phyloP scores from a whole-genome alignment of 1,284 basidiomycete species.

The Rhodotorula glutinis region DNA sequence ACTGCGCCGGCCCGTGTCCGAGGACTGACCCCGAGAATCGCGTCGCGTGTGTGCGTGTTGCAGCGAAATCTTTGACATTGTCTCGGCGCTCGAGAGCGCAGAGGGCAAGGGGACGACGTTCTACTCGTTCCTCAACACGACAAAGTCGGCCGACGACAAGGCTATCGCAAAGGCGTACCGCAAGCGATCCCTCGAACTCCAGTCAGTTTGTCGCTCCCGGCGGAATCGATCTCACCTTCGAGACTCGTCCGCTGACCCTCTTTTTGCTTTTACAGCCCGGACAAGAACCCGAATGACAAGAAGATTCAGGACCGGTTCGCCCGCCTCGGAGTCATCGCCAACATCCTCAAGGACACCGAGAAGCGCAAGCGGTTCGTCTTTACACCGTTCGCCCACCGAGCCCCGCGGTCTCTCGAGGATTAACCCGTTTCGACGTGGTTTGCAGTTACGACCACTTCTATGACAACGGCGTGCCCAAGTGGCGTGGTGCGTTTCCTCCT shows the following conservation, averaged over 20 bases:
- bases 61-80: conserved; percentile 88
- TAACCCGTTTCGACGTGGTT: too few species aligned
- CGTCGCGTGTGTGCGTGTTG: not conserved
- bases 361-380: conserved; percentile 60
- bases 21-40: not conserved
- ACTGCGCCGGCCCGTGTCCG: not conserved
- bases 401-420: too few species aligned
- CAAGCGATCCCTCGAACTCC: conserved; percentile 69
- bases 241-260: not conserved
- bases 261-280: conserved; percentile 59
- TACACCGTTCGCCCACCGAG: not conserved
- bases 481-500: conserved; percentile 57
- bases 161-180: conserved; percentile 85
- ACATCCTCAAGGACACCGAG: conserved; percentile 72
- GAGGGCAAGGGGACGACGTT: conserved; percentile 88
- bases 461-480: conserved; percentile 83
- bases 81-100: conserved; percentile 70
- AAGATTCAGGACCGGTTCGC: conserved; percentile 80
- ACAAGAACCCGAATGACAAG: conserved; percentile 83
- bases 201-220: conserved; percentile 57
- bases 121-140: conserved; percentile 51
- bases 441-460: conserved; percentile 81
- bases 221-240: too few species aligned
- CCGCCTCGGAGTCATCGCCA: conserved; percentile 75
- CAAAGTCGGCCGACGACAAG: conserved; percentile 48